Percentiles rank a stretch among this genome's conserved stretches.
Conservation (phyloP, 495 filamentous ascomycete genomes). For the Penicillium psychrofluorescens region DNA sequence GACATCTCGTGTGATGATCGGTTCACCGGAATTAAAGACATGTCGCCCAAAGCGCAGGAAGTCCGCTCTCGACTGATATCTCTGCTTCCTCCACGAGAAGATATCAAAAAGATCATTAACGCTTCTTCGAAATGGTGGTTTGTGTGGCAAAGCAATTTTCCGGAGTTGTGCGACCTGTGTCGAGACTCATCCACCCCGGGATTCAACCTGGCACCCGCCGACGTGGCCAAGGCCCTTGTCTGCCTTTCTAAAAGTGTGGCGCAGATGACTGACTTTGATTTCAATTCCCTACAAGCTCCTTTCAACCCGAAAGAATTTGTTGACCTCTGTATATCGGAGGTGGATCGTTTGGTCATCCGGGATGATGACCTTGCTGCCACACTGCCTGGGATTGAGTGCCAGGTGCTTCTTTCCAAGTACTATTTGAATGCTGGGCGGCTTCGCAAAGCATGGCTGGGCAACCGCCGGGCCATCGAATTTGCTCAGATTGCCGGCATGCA, state of each 20-base stretch:
- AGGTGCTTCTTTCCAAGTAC: slow-evolving; percentile 37
- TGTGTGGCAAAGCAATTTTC: slow-evolving; percentile 23
- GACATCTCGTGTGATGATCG: slow-evolving; percentile 18
- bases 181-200: neutral
- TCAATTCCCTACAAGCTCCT: slow-evolving; percentile 10
- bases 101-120: slow-evolving; percentile 22
- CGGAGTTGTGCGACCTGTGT: slow-evolving; percentile 10
- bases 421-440: slow-evolving; percentile 43
- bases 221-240: slow-evolving; percentile 30
- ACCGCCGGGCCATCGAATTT: slow-evolving; percentile 39
- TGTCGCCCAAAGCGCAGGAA: slow-evolving; percentile 21
- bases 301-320: slow-evolving; percentile 18
- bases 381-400: slow-evolving; percentile 44
- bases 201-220: slow-evolving; percentile 14
- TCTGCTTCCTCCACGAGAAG: slow-evolving; percentile 25
- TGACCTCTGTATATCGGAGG: slow-evolving; percentile 23
- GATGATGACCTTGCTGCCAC: slow-evolving; percentile 44
- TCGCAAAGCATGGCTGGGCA: slow-evolving; percentile 42
- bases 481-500: slow-evolving; percentile 42
- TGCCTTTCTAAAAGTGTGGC: slow-evolving; percentile 26
- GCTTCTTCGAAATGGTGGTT: slow-evolving; percentile 19
- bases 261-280: slow-evolving; percentile 24
- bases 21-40: slow-evolving; percentile 15
- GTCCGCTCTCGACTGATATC: slow-evolving; percentile 19
- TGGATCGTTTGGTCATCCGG: slow-evolving; percentile 33